phyloP scores from a whole-genome alignment of 2,329 filamentous ascomycete genomes.

The Lasiodiplodia gonubiensis region DNA sequence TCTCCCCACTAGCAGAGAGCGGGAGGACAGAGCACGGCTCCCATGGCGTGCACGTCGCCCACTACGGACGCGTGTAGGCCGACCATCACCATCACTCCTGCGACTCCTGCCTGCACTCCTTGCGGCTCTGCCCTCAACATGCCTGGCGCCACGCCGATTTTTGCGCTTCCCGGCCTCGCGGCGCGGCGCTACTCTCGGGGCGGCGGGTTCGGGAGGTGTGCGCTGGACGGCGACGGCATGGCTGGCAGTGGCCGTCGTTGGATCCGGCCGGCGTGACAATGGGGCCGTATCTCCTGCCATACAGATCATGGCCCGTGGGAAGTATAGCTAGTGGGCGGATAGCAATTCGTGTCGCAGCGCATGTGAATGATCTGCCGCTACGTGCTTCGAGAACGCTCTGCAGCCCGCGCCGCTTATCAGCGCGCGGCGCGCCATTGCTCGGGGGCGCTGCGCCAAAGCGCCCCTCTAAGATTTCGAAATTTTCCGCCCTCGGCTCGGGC shows the following conservation, averaged over 20 bases:
- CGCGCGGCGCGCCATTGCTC: not conserved
- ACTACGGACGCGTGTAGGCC: slow-evolving; percentile 14
- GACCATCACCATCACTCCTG: slow-evolving; percentile 20
- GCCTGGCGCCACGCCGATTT: not conserved
- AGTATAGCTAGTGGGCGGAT: not conserved
- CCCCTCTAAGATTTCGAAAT: slow-evolving; percentile 14
- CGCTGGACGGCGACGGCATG: not conserved
- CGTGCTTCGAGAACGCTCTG: slow-evolving; percentile 27
- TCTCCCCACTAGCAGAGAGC: not conserved
- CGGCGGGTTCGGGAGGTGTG: not conserved
- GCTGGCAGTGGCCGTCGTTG: slow-evolving; percentile 2
- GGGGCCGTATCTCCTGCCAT: slow-evolving; percentile 25
- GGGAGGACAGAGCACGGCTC: slow-evolving; percentile 15
- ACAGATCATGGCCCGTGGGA: slow-evolving; percentile 17
- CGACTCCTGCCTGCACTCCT: not conserved
- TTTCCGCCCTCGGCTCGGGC: not conserved
- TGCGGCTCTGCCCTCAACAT: not conserved
- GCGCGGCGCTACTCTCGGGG: slow-evolving; percentile 14
- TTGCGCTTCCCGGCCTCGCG: not conserved
- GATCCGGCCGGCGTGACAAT: slow-evolving; percentile 17
- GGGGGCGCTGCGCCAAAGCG: not conserved
- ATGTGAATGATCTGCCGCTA: slow-evolving; percentile 26
- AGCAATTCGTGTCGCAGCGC: slow-evolving; percentile 22
- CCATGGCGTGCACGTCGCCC: slow-evolving; percentile 7
- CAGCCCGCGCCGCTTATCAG: slow-evolving; percentile 25